Evolutionary conservation across 768 basidiomycete species (phyloP).

Genomic region (Termitomyces sp.): DNA sequence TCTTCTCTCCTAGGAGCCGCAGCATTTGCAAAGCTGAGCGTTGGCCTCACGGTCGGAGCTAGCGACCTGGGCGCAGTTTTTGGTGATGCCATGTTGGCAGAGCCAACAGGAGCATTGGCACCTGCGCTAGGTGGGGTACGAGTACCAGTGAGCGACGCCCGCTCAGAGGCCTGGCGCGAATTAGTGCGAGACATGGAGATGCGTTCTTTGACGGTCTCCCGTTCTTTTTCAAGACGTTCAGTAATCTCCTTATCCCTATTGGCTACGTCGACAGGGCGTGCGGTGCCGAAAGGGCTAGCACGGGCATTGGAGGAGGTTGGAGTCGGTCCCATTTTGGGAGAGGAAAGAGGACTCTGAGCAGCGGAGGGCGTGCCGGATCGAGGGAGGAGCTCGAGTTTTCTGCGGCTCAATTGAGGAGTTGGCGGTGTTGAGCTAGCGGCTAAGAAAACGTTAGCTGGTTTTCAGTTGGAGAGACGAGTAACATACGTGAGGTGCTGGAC

Average conservation of each 20-base stretch:
- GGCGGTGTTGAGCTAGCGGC: constrained; percentile 73
- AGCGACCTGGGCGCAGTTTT: constrained; percentile 24
- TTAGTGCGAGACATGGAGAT: constrained; percentile 47
- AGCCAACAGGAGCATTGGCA: background rate
- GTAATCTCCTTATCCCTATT: constrained; percentile 70
- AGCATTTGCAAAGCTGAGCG: constrained; percentile 79
- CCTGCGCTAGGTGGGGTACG: constrained; percentile 26
- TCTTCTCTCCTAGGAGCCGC: constrained; percentile 63
- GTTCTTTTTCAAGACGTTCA: constrained; percentile 65
- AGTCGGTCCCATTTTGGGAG: constrained; percentile 62
- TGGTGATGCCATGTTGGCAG: constrained; percentile 21
- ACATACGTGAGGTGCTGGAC: constrained; percentile 58
- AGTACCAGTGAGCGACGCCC: constrained; percentile 27
- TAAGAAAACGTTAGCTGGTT: constrained; percentile 20
- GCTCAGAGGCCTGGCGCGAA: constrained; percentile 46
- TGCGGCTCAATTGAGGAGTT: constrained; percentile 73
- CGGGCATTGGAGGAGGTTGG: constrained; percentile 30
- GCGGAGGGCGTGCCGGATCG: constrained; percentile 64
- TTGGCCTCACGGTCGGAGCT: constrained; percentile 56
- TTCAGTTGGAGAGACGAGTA: background rate
- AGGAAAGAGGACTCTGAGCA: constrained; percentile 70
- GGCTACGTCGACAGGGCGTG: constrained; percentile 82
- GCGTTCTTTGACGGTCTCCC: constrained; percentile 50
- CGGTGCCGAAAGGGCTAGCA: constrained; percentile 84
- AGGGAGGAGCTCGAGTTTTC: constrained; percentile 83